Evolutionary conservation across 768 basidiomycete species (phyloP).

Genomic region (Lyophyllum atratum): DNA sequence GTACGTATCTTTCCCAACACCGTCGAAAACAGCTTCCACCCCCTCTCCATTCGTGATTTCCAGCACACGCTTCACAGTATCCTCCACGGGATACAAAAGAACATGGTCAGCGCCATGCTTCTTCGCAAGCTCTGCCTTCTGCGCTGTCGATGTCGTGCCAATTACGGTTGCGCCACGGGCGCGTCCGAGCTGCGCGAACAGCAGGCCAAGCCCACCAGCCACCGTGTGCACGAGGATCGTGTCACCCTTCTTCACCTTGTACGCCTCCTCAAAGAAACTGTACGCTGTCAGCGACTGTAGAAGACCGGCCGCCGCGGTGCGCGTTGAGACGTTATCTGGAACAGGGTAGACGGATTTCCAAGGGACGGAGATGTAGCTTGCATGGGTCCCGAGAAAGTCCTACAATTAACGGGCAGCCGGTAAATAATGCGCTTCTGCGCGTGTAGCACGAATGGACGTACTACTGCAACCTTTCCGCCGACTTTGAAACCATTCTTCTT

Average conservation of each 20-base stretch:
- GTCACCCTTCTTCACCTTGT: slow-evolving; percentile 80
- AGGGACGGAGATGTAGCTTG: slow-evolving; percentile 71
- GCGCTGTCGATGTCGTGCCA: slow-evolving; percentile 84
- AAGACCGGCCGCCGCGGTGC: slow-evolving; percentile 64
- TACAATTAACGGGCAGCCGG: slow-evolving; percentile 20
- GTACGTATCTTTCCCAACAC: slow-evolving; percentile 95
- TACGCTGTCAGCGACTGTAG: slow-evolving; percentile 81
- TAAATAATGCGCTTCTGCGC: background rate
- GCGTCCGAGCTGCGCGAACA: slow-evolving; percentile 70
- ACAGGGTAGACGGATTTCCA: slow-evolving; percentile 66
- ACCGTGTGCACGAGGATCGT: slow-evolving; percentile 86
- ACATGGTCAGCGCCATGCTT: slow-evolving; percentile 85
- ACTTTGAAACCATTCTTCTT: slow-evolving; percentile 64
- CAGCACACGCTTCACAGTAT: slow-evolving; percentile 71
- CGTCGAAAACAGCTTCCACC: slow-evolving; percentile 88
- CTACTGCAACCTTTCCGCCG: slow-evolving; percentile 75
- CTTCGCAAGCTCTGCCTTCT: slow-evolving; percentile 82
- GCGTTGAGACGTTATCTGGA: slow-evolving; percentile 60
- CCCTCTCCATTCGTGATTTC: slow-evolving; percentile 79
- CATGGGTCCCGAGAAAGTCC: slow-evolving; percentile 55
- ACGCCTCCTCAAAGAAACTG: slow-evolving; percentile 81
- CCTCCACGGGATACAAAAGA: slow-evolving; percentile 75
- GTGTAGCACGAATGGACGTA: slow-evolving; percentile 31
- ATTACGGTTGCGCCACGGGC: slow-evolving; percentile 85
- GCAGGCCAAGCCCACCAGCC: slow-evolving; percentile 83